Evolutionary conservation across 192 early-diverging fungal genomes (phyloP).

Genomic region (Funneliformis geosporum): DNA sequence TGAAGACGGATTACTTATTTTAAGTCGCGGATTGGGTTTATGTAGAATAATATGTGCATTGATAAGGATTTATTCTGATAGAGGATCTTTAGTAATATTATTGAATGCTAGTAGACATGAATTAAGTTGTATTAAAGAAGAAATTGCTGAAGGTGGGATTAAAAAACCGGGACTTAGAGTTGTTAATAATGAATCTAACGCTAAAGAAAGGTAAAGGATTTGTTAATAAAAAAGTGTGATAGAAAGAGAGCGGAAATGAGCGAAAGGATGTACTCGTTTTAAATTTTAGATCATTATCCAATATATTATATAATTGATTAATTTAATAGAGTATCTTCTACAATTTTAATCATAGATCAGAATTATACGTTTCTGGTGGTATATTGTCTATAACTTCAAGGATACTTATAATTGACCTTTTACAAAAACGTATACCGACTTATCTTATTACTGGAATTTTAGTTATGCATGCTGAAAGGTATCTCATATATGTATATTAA

Average conservation of each 20-base stretch:
- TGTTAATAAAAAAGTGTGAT: slow-evolving; percentile 12
- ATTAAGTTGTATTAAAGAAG: slow-evolving; percentile 53
- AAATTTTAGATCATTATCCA: no score
- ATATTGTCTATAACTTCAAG: slow-evolving; percentile 83
- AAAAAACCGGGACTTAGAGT: slow-evolving; percentile 36
- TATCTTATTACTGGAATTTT: slow-evolving; percentile 81
- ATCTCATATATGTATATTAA: background rate
- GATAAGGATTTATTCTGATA: slow-evolving; percentile 65
- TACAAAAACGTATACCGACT: slow-evolving; percentile 74
- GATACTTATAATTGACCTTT: slow-evolving; percentile 88
- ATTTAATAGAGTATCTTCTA: slow-evolving; percentile 36
- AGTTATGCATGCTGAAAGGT: slow-evolving; percentile 85
- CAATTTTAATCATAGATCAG: slow-evolving; percentile 35
- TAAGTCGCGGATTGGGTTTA: slow-evolving; percentile 79
- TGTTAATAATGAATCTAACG: slow-evolving; percentile 59
- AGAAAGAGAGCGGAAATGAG: background rate
- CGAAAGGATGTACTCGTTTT: background rate
- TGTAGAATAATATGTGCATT: slow-evolving; percentile 69
- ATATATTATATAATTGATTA: slow-evolving; percentile 24
- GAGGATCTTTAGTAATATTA: slow-evolving; percentile 75
- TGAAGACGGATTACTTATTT: slow-evolving; percentile 79
- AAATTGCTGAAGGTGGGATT: slow-evolving; percentile 50
- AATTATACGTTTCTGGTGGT: slow-evolving; percentile 80
- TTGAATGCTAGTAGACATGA: slow-evolving; percentile 70
- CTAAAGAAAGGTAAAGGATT: slow-evolving; percentile 53